Evolutionary conservation across 2,329 filamentous ascomycete species (phyloP).

Genomic region (Colletotrichum tofieldiae): DNA sequence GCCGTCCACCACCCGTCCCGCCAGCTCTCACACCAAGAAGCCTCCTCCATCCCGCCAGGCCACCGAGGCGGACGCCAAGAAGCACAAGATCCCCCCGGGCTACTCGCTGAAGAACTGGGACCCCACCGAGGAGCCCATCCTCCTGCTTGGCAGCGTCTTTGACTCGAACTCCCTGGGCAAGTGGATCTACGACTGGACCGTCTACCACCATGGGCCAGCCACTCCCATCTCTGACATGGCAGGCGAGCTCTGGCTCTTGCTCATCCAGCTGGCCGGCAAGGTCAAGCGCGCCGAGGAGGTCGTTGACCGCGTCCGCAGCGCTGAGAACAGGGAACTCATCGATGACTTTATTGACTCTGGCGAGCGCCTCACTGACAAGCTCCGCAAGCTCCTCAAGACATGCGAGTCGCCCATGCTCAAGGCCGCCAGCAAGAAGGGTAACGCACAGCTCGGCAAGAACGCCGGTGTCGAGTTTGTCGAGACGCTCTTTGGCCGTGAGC

Average conservation of each 20-base stretch:
- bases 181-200: constrained; percentile 99
- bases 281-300: constrained; percentile 91
- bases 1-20: constrained; percentile 67
- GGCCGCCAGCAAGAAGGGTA: constrained; percentile 80
- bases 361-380: constrained; percentile 87
- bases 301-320: constrained; percentile 78
- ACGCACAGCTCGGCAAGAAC: constrained; percentile 87
- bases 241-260: constrained; percentile 93
- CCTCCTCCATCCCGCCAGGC: constrained; percentile 59
- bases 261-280: constrained; percentile 95
- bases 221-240: constrained; percentile 92
- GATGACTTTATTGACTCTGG: constrained; percentile 93
- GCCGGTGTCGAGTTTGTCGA: constrained; percentile 96
- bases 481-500: constrained; percentile 92
- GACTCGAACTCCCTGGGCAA: constrained; percentile 98
- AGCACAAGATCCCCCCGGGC: constrained; percentile 85
- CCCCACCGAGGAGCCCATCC: constrained; percentile 91
- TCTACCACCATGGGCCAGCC: constrained; percentile 86
- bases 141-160: constrained; percentile 95
- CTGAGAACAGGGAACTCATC: constrained; percentile 84
- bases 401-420: constrained; percentile 98
- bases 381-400: constrained; percentile 88
- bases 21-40: constrained; percentile 59
- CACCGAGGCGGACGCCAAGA: constrained; percentile 72
- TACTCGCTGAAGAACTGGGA: constrained; percentile 99